Conservation (phyloP, 768 basidiomycete genomes). For the Guyanaporus albipodus region DNA sequence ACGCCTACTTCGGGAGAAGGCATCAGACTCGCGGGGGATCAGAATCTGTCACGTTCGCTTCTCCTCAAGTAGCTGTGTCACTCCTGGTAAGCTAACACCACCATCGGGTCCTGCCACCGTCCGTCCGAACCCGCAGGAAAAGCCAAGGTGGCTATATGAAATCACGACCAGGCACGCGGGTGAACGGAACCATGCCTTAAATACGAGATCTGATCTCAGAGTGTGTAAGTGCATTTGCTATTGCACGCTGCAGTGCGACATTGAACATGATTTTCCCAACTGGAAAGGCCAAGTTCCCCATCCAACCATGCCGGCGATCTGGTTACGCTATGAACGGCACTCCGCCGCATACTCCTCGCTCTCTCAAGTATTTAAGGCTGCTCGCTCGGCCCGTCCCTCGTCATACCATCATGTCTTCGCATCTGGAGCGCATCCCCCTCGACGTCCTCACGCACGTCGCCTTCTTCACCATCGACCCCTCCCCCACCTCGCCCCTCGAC, state of each 20-base stretch:
- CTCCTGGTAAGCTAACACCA: conserved; percentile 12
- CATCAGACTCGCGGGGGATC: conserved; percentile 7
- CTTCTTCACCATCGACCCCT: conserved; percentile 39
- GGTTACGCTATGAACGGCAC: conserved; percentile 33
- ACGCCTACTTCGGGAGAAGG: conserved; percentile 11
- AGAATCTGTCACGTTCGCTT: conserved; percentile 23
- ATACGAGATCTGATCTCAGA: conserved; percentile 33
- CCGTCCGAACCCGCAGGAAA: conserved; percentile 23
- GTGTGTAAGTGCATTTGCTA: conserved; percentile 30
- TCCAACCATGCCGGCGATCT: conserved; percentile 32
- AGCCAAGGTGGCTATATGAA: conserved; percentile 37
- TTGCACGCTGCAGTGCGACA: conserved; percentile 28
- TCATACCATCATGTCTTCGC: conserved; percentile 39
- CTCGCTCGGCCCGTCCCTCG: conserved; percentile 11
- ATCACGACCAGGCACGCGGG: conserved; percentile 32
- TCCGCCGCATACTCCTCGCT: conserved; percentile 24
- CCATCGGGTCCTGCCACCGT: conserved; percentile 16
- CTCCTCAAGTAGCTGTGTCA: conserved; percentile 23
- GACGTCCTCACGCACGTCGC: conserved; percentile 59
- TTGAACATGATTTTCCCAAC: conserved; percentile 35
- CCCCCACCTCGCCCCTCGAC: conserved; percentile 37
- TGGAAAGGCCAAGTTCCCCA: conserved; percentile 32
- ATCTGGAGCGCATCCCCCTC: conserved; percentile 46
- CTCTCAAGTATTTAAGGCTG: conserved; percentile 25
- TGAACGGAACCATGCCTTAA: conserved; percentile 27